phyloP scores from a whole-genome alignment of 2,329 filamentous ascomycete species.

The Monascus ruber region DNA sequence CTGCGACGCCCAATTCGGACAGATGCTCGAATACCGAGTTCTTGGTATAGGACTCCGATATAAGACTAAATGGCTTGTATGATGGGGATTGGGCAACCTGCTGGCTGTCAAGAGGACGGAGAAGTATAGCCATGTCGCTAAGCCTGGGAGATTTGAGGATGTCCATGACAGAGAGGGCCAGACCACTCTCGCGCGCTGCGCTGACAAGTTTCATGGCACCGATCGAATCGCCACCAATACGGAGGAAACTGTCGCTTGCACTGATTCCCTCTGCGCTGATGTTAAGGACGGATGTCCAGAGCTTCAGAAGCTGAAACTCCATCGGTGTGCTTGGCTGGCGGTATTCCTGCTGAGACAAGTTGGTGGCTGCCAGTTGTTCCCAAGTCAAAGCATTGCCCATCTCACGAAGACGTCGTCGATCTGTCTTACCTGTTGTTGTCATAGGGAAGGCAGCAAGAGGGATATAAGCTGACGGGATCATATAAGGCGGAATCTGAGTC shows the following conservation, averaged over 20 bases:
- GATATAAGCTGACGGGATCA: slow-evolving; percentile 24
- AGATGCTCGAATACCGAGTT: no score
- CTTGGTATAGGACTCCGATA: no score
- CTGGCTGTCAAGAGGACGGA: no score
- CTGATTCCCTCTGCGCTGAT: slow-evolving; percentile 1
- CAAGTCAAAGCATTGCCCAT: slow-evolving; percentile 4
- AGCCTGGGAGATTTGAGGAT: no score
- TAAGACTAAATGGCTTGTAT: no score
- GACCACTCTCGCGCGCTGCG: no score
- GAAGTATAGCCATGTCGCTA: no score
- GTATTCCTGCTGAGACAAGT: slow-evolving; percentile 1
- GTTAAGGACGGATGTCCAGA: slow-evolving; percentile 8
- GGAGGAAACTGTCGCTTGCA: slow-evolving; percentile 13
- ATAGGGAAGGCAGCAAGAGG: slow-evolving; percentile 23
- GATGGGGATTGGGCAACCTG: no score
- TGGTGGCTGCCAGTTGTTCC: background rate
- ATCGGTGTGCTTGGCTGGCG: slow-evolving; percentile 1
- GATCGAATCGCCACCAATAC: slow-evolving; percentile 14
- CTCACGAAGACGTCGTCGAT: slow-evolving; percentile 16
- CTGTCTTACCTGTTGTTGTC: slow-evolving; percentile 26
- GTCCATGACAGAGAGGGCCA: no score
- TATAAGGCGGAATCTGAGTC: slow-evolving; percentile 20
- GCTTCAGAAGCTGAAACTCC: slow-evolving; percentile 3
- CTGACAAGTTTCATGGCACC: slow-evolving; percentile 19
- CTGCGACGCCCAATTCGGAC: no score